Evolutionary conservation across 805 yeast species (phyloP).

Genomic region (Helenozyma baotianmanensis): DNA sequence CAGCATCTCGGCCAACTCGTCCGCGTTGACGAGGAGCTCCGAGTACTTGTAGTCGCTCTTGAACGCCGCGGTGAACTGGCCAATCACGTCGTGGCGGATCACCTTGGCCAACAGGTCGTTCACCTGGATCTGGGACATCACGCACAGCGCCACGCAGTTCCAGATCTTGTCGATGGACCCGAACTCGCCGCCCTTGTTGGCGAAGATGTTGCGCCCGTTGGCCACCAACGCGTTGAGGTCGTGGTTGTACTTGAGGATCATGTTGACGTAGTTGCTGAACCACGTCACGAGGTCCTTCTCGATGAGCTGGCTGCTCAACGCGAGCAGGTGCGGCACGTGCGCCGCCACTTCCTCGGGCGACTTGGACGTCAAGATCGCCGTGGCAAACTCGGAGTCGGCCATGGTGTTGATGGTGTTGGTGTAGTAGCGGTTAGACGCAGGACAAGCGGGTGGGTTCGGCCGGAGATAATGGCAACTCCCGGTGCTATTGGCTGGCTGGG

Average conservation of each 20-base stretch:
- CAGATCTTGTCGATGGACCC: constrained; percentile 40
- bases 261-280: constrained; percentile 25
- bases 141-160: constrained; percentile 45
- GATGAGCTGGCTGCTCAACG: constrained; percentile 24
- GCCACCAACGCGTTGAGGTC: constrained; percentile 18
- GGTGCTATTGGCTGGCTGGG: too few relatives aligned
- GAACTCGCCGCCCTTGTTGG: constrained; percentile 23
- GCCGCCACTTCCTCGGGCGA: constrained; percentile 39
- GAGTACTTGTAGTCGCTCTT: constrained; percentile 52
- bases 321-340: constrained; percentile 33
- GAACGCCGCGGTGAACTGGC: constrained; percentile 49
- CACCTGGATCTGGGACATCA: constrained; percentile 45
- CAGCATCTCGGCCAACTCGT: constrained; percentile 38
- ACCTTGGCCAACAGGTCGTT: constrained; percentile 44
- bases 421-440: background rate
- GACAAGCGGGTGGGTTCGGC: too few relatives aligned
- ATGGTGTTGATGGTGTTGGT: constrained; percentile 6
- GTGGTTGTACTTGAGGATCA: constrained; percentile 18
- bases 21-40: constrained; percentile 48
- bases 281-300: constrained; percentile 29
- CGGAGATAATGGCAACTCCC: too few relatives aligned
- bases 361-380: constrained; percentile 38
- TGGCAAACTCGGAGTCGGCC: constrained; percentile 21
- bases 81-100: constrained; percentile 51
- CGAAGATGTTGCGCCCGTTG: constrained; percentile 19